These are phyloP conservation scores for Calonectria naviculata DNA, from an alignment of 2,329 filamentous ascomycete genomes.

Conservation along the genomic window DNA sequence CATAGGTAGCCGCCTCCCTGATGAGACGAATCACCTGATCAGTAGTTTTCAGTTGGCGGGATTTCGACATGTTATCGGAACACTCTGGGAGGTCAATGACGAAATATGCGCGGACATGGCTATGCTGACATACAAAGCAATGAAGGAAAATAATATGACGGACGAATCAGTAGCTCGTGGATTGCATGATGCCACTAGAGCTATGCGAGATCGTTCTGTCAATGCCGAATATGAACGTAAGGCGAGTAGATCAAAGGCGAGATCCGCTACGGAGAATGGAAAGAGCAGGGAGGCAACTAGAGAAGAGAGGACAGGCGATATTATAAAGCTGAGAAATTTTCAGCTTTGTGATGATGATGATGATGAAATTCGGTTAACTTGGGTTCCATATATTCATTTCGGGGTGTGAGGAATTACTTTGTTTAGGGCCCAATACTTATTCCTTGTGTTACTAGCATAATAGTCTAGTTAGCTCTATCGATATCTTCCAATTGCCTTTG, in stretches of 20 bases:
- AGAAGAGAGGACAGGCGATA: not conserved
- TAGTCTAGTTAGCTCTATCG: too few species aligned
- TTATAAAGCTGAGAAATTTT: not conserved
- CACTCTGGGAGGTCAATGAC: constrained; percentile 9
- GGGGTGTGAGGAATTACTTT: too few species aligned
- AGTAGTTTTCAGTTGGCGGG: constrained; percentile 3
- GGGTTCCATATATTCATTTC: not conserved
- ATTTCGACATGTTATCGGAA: constrained; percentile 14
- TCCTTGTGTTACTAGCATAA: too few species aligned
- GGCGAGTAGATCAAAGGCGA: not conserved
- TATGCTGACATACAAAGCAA: not conserved
- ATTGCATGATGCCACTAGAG: not conserved
- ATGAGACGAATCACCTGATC: constrained; percentile 52
- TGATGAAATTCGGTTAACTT: not conserved
- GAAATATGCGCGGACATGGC: not conserved
- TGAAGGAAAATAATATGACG: not conserved
- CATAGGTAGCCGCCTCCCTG: constrained; percentile 33
- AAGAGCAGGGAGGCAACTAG: not conserved
- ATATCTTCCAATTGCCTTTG: too few species aligned
- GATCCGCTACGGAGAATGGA: not conserved
- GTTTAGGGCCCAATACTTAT: too few species aligned
- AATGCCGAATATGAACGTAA: not conserved
- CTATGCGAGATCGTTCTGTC: constrained; percentile 1
- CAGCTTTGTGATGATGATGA: not conserved
- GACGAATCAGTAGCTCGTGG: not conserved